Base-by-base conservation (phyloP, 805 yeast genomes). In the Scheffersomyces lignosus region DNA sequence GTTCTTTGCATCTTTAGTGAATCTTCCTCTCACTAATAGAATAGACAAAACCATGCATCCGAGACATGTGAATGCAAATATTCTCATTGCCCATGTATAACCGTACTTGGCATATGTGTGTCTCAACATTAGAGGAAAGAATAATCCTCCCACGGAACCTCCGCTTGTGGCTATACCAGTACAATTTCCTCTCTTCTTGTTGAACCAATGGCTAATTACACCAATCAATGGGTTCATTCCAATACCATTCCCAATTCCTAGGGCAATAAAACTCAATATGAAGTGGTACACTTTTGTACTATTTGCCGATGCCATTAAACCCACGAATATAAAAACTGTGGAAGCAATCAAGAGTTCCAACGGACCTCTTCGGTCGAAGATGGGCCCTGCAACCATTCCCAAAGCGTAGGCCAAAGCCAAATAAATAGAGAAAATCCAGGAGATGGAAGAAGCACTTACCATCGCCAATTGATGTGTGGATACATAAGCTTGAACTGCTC, bases 201-300 rank as follows among this genome's bases (percentile, higher is more conserved):
- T 60, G 54, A 83, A 83, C 82, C 86, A 83, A 41, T 83, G 87
- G 17, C 81, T 77, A 0, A 81, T 70, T 13, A 77, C 78, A 5
- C 85, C 75, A 2, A 83, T 66, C 25, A 79, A 54, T 0, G 88
- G 87, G 5, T 81, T 72, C 61, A 79, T 73, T 23, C 81, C 65
- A 23, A 81, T 60, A 1, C 83, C 83, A 25, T 76, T 70, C 0
- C 86, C 87, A 4, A 73, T 42, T 3, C 87, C 89, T 27, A 72
- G 60, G 15, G 74, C 63, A 1, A 82, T 44, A 49, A 82, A 78
- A 20, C 82, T 66, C 16, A 83, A 53, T 13, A 83, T 69, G 47
- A 83, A 83, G 39, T 83, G 86, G 63, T 75, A 80, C 6, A 78
- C 66, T 3, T 67, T 49, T 1, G 60, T 63, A 51, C 83, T 71